Evolutionary conservation across 2,329 filamentous ascomycete genomes (phyloP).

Genomic region (Niveomyces coronatus): DNA sequence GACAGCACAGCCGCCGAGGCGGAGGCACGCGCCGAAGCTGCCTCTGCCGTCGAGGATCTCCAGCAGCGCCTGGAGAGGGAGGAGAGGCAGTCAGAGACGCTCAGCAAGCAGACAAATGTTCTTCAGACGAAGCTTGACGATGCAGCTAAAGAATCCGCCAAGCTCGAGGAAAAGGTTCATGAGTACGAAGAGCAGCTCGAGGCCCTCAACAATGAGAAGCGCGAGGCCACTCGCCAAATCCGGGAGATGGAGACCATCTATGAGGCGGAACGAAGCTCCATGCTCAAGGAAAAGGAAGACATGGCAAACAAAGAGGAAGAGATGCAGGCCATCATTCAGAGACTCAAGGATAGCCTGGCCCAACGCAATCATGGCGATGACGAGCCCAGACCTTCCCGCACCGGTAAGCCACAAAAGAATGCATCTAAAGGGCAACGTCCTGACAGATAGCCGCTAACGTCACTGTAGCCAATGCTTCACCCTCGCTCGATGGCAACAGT

Average conservation of each 20-base stretch:
- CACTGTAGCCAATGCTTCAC: conserved; percentile 43
- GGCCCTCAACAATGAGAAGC: conserved; percentile 70
- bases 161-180: conserved; percentile 78
- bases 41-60: conserved; percentile 72
- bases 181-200: conserved; percentile 80
- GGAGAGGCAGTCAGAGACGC: conserved; percentile 66
- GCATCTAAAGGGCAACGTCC: background rate
- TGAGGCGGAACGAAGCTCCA: conserved; percentile 77
- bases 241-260: conserved; percentile 89
- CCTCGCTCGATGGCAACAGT: conserved; percentile 61
- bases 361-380: conserved; percentile 53
- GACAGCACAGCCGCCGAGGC: conserved; percentile 30
- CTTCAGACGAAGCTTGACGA: conserved; percentile 82
- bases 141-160: conserved; percentile 68
- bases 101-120: conserved; percentile 74
- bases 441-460: background rate
- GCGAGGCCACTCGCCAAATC: conserved; percentile 71
- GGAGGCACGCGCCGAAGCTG: conserved; percentile 61
- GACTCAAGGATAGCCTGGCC: conserved; percentile 79
- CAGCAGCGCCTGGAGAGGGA: conserved; percentile 74
- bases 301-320: conserved; percentile 77
- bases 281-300: conserved; percentile 87
- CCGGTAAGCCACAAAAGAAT: conserved; percentile 5
- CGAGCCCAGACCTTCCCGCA: conserved; percentile 23
- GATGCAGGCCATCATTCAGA: conserved; percentile 80